phyloP scores from a whole-genome alignment of 305 asterid genomes.

The Withania somnifera region DNA sequence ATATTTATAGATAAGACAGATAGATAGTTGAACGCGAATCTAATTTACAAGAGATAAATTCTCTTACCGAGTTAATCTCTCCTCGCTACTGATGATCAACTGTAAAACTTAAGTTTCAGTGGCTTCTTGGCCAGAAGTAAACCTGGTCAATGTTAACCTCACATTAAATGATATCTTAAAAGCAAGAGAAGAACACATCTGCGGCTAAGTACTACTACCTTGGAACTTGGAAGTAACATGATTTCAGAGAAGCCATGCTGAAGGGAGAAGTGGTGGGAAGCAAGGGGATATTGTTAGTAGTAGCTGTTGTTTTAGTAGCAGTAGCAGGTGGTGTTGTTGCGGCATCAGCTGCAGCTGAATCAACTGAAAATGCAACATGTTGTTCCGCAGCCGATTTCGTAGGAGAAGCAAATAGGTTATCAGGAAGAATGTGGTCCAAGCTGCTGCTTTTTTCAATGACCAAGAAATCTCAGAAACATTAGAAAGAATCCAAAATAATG shows the following conservation, averaged over 20 bases:
- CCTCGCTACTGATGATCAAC: neutral
- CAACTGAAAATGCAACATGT: constrained; percentile 5
- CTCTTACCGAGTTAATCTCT: constrained; percentile 1
- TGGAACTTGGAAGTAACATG: constrained; percentile 31
- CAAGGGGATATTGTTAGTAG: constrained; percentile 22
- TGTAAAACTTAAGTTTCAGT: neutral
- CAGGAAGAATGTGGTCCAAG: constrained; percentile 10
- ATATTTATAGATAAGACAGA: neutral
- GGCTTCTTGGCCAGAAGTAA: constrained; percentile 13
- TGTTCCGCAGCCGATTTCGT: constrained; percentile 52
- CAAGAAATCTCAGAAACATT: neutral
- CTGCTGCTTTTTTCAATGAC: constrained; percentile 5
- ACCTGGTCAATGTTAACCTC: constrained; percentile 20
- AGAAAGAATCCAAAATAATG: neutral
- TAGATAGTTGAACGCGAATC: constrained; percentile 4
- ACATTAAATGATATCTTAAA: neutral
- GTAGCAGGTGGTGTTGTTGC: constrained; percentile 7
- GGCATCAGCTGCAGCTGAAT: neutral
- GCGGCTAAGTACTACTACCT: constrained; percentile 34
- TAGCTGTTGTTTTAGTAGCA: too few species aligned
- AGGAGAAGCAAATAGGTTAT: constrained; percentile 73
- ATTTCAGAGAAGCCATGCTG: constrained; percentile 44
- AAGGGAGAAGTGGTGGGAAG: constrained; percentile 42
- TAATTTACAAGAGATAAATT: neutral
- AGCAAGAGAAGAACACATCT: neutral